These are phyloP conservation scores for Opeltia flavorubescens DNA, from an alignment of 495 filamentous ascomycete genomes.

Conservation along the genomic window DNA sequence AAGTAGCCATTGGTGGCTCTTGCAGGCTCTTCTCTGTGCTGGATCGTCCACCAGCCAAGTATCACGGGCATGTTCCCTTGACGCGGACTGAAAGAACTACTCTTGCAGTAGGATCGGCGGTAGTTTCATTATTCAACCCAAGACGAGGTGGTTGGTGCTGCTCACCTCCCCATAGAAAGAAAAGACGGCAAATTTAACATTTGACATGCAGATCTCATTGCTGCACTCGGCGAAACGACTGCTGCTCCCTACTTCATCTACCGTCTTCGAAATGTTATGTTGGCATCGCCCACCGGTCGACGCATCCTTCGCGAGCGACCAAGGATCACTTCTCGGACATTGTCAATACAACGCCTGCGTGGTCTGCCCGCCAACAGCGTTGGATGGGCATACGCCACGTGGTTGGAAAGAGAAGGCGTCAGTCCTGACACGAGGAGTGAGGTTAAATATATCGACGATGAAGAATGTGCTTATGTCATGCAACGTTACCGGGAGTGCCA, in stretches of 20 bases:
- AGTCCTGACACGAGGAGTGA: conserved; percentile 71
- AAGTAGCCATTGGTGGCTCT: neutral
- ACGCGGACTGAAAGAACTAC: conserved; percentile 58
- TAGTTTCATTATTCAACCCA: conserved; percentile 67
- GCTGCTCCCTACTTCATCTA: conserved; percentile 91
- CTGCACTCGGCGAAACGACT: conserved; percentile 82
- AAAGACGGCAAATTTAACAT: conserved; percentile 4
- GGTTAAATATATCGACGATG: conserved; percentile 85
- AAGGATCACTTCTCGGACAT: conserved; percentile 66
- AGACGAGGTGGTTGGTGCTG: conserved; percentile 48
- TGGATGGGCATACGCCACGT: conserved; percentile 69
- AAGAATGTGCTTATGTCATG: conserved; percentile 96
- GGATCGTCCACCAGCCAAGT: conserved; percentile 65
- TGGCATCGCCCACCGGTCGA: conserved; percentile 66
- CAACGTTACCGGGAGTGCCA: conserved; percentile 96
- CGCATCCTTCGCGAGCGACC: conserved; percentile 84
- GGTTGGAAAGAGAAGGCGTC: conserved; percentile 87
- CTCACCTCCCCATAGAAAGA: neutral
- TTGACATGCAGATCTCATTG: conserved; percentile 62
- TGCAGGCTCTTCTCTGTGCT: conserved; percentile 55
- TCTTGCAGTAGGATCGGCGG: conserved; percentile 69
- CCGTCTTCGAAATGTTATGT: conserved; percentile 85
- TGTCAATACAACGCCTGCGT: conserved; percentile 58
- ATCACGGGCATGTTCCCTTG: conserved; percentile 86
- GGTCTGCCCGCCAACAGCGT: conserved; percentile 58